Base-by-base conservation (phyloP, 1,284 basidiomycete species). In the Papiliotrema nemorosa region DNA sequence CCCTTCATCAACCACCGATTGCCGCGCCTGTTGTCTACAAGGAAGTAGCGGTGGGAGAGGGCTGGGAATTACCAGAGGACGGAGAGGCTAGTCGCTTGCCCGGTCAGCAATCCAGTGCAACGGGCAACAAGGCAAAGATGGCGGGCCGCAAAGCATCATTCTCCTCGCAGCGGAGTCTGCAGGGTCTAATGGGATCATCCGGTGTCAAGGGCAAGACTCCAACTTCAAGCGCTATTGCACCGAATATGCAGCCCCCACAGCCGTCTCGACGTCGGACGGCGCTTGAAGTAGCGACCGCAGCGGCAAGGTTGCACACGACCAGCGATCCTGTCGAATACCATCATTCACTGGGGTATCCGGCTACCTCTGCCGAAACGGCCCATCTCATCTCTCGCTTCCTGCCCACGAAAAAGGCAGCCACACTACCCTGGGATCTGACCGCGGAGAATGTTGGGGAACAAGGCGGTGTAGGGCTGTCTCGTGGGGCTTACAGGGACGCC, bases 1-100 rank as follows among this genome's bases (percentile, higher is more conserved):
- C 55, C 22, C 61, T 71, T 55, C 68, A 71, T 54, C 66, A 71
- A 20, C 67, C 68, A 6, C 71, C 71, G 3, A 58, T 66, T 2
- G 67, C 71, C 9, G 59, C 66, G 6, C 68, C 71, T 18, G 64
- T 70, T 10, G 58, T 73, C 18, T 63, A 65, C 48, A 51, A 56
- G 31, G 69, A 69, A 42, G 52, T 61, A 0, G 69, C 62, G 2
- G 54, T 55, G 7, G 71, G 71, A 4, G 58, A 63, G 36, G 62
- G 64, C 9, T 72, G 62, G 63, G 61, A 64, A 34, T 49, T 58
- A 3, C 55, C 57, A 3, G 58, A 62, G 31, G 52, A 57, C 16
- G 51, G 43, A 21, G 47, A 45, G 21, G 26, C 37, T 27, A 25
- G 9, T 37, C 33, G 6, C 18, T n/a, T 12, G 29, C 21, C 18